phyloP scores from a whole-genome alignment of 169 alveolate species.

The Theileria equi region DNA sequence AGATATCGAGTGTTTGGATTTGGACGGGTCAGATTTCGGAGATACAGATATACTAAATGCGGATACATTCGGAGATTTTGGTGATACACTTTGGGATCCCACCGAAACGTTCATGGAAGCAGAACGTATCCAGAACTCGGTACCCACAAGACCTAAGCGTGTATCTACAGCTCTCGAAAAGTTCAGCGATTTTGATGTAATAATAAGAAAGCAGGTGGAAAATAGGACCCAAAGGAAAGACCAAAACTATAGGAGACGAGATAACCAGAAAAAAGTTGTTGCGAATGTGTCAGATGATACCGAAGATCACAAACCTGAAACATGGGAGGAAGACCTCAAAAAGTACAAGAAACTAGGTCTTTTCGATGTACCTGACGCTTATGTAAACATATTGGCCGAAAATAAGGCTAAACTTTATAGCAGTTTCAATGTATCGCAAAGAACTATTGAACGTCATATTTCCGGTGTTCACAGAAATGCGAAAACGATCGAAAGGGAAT shows the following conservation, averaged over 20 bases:
- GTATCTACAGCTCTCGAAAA: constrained; percentile 30
- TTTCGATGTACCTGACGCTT: constrained; percentile 14
- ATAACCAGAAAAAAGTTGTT: neutral
- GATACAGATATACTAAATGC: constrained; percentile 43
- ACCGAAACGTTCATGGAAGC: constrained; percentile 64
- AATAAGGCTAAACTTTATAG: neutral
- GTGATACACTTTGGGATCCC: constrained; percentile 51
- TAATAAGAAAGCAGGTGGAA: neutral
- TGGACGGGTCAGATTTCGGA: constrained; percentile 15
- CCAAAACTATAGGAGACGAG: constrained; percentile 1
- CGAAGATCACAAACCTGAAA: neutral
- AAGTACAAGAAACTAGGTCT: constrained; percentile 21
- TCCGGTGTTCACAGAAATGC: constrained; percentile 31
- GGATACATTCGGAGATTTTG: constrained; percentile 61
- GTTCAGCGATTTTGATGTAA: constrained; percentile 44
- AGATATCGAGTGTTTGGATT: constrained; percentile 58
- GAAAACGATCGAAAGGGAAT: constrained; percentile 31
- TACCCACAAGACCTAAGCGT: constrained; percentile 4
- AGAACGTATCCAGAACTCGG: neutral
- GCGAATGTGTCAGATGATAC: constrained; percentile 6
- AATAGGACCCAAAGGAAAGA: neutral
- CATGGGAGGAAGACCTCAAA: constrained; percentile 27
- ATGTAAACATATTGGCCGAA: constrained; percentile 4
- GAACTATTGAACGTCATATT: constrained; percentile 54
- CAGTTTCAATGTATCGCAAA: constrained; percentile 33